Evolutionary conservation across 306 rosid genomes (phyloP), one percentile per base, ranked within the genome.

Genomic region (Vicia villosa): DNA sequence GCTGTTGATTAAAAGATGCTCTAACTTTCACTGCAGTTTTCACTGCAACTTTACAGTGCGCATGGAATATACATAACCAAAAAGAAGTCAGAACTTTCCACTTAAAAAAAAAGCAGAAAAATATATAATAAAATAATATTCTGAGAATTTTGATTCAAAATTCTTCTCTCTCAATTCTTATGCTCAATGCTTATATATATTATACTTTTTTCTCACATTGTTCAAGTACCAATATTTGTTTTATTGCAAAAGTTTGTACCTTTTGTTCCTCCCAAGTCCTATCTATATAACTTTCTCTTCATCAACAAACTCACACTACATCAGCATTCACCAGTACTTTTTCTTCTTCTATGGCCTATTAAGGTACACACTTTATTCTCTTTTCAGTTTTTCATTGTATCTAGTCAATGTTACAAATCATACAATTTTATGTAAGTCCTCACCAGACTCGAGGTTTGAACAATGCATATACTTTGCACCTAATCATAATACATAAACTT

Each of bases 31-130:
- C 78, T 77, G 77, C 81, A 71, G 51, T 77, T 74, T 77, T 74
- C 70, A 65, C 79, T 80, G 85, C 69, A 87, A 82, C 88, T 87
- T 86, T 87, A 80, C 88, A 80, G 91, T 86, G 98, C 95, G 94
- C 97, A 90, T 90, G 98, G 88, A 80, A 80, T 83, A 72, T 78
- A 36, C 79, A 82, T 78, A 74, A 83, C 86, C 88, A 81, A 88
- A 90, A 90, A 81, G 79, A 68, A 79, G 90, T 85, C 94, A 87
- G 96, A 89, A 76, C 83, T 69, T 86, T 87, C 90, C 88, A 84
- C 92, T 84, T 72, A 19, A 80, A 77, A 79, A 68, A 68, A 11
- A 38, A 38, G 38, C 10, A 8, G 13, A n/a, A 59, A 3, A 17
- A 10, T n/a, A 78, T 26, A 51, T 13, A 63, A 40, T 63, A 68